These are phyloP conservation scores for Penicillium expansum DNA, from an alignment of 2,329 filamentous ascomycete species.

Conservation along the genomic window DNA sequence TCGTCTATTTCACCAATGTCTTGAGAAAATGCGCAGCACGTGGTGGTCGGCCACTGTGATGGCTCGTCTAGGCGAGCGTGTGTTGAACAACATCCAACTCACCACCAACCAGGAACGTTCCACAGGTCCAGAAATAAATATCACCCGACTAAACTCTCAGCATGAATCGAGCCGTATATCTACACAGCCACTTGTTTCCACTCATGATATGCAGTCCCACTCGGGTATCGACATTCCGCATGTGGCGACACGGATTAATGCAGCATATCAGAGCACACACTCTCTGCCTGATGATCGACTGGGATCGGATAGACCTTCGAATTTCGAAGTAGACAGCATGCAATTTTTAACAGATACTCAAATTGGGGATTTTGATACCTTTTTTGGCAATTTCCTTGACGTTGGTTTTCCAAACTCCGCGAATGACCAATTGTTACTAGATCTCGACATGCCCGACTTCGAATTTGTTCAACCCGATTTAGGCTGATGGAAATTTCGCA, in stretches of 20 bases:
- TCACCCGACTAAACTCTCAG: background rate
- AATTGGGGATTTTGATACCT: conserved; percentile 7
- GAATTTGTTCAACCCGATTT: background rate
- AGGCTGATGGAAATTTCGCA: background rate
- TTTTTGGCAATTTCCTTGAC: conserved; percentile 15
- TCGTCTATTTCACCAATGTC: conserved; percentile 10
- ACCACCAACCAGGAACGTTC: conserved; percentile 1
- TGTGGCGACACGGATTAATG: background rate
- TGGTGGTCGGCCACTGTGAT: conserved; percentile 20
- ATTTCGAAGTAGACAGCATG: background rate
- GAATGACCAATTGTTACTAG: conserved; percentile 6
- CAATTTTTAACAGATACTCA: background rate
- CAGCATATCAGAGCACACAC: background rate
- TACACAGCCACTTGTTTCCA: background rate
- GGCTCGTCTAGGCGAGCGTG: conserved; percentile 12
- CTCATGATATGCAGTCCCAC: background rate
- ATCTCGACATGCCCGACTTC: background rate
- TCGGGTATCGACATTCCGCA: background rate
- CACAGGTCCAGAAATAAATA: conserved; percentile 1
- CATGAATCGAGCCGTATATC: background rate
- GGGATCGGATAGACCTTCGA: background rate
- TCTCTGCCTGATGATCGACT: background rate
- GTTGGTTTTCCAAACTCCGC: conserved; percentile 12
- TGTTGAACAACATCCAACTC: conserved; percentile 12
- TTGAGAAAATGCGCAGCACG: conserved; percentile 7